Base-by-base conservation (phyloP, 768 basidiomycete genomes). In the Artomyces pyxidatus region DNA sequence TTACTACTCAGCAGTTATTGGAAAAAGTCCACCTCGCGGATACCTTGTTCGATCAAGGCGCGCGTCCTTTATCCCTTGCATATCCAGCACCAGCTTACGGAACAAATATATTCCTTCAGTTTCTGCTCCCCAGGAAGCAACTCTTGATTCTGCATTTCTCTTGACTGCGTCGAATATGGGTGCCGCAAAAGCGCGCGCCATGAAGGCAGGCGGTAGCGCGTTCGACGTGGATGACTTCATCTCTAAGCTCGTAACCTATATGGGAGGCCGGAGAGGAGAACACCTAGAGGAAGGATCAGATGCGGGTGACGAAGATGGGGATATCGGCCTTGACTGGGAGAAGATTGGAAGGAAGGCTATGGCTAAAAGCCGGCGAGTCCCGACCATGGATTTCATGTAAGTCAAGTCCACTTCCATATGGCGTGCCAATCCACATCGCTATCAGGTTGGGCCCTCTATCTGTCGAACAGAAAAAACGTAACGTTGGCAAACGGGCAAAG, bases 161-260 rank as follows among this genome's bases (percentile, higher is more conserved):
- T 66, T 87, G 2, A 78, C 81, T 61, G 81, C 85, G 10, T 84
- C 89, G 3, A 84, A 80, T 51, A 78, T 90, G 58, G 81, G 85
- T 38, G 84, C 88, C 2, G 82, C 84, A 57, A 85, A 94, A 62
- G 93, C 93, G n/a, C 86, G 89, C 26, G 82, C 83, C 26, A 84
- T 95, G 80, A 92, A 89, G 64, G 80, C 89, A 0, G 90, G 88
- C 46, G 79, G 80, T 0, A 87, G 88, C 47, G 81, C 85, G 12
- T 99, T 98, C 60, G 95, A 99, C 60, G 71, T 88, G 35, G 91
- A 95, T 55, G 93, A 97, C 48, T 97, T 94, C 58, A 71, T 99
- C 47, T 66, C 78, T 6, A 84, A 84, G 58, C 71, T 92, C 29
- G 69, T 85, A 41, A 74, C 68, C 12, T 88, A 80, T 59, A 85